Evolutionary conservation across 805 yeast genomes (phyloP).

Genomic region (Schwanniomyces vanrijiae): DNA sequence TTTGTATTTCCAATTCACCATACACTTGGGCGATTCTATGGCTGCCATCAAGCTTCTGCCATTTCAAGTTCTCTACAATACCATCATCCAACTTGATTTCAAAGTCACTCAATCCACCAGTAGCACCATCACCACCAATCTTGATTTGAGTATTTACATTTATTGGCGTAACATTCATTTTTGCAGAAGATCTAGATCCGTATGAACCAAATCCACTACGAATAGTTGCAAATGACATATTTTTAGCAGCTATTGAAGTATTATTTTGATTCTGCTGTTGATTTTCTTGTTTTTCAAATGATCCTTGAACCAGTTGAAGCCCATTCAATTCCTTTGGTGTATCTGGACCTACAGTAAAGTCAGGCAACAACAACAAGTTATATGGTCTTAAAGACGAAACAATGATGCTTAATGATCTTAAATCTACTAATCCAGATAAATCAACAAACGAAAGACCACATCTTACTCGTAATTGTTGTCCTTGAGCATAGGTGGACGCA

Average conservation of each 20-base stretch:
- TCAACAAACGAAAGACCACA: constrained; percentile 80
- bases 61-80: constrained; percentile 58
- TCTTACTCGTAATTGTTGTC: constrained; percentile 46
- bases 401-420: constrained; percentile 76
- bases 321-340: constrained; percentile 26
- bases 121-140: constrained; percentile 50
- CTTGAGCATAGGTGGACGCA: constrained; percentile 17
- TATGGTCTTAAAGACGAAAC: constrained; percentile 78
- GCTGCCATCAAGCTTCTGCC: constrained; percentile 86
- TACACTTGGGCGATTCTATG: constrained; percentile 78
- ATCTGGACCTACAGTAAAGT: constrained; percentile 26
- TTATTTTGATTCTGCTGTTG: constrained; percentile 23
- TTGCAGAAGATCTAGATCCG: constrained; percentile 11
- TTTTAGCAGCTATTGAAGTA: constrained; percentile 23
- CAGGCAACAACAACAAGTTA: constrained; percentile 60
- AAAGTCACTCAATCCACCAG: constrained; percentile 35
- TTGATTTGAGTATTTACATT: constrained; percentile 40
- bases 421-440: constrained; percentile 79
- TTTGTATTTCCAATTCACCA: constrained; percentile 55
- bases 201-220: constrained; percentile 26
- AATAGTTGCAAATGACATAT: constrained; percentile 29
- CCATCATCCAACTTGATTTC: constrained; percentile 70
- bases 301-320: constrained; percentile 20
- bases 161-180: constrained; percentile 31
- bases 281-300: constrained; percentile 32